Evolutionary conservation across 768 basidiomycete genomes (phyloP).

Genomic region (Pleurotus giganteus): DNA sequence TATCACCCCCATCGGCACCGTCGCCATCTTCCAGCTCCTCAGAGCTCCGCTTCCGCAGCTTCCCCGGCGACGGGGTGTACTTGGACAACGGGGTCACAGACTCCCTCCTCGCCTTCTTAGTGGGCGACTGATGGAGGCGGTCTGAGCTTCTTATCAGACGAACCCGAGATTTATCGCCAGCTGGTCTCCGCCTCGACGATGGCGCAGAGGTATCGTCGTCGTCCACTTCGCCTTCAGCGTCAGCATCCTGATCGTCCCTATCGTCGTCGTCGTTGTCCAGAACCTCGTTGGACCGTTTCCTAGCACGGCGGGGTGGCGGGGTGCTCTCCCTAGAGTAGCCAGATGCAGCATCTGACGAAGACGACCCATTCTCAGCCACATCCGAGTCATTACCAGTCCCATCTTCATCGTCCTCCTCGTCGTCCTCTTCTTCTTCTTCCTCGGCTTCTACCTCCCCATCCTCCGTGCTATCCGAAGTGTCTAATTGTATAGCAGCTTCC

Average conservation of each 20-base stretch:
- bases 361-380: conserved; percentile 12
- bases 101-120: not conserved
- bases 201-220: not conserved
- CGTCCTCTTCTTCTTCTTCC: conserved; percentile 31
- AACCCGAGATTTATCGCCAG: too few species aligned
- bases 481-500: conserved; percentile 19
- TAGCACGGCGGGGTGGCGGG: conserved; percentile 1
- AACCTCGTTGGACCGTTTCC: conserved; percentile 19
- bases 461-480: conserved; percentile 15
- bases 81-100: not conserved
- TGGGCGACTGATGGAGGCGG: not conserved
- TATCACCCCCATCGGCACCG: not conserved
- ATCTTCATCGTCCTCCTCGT: conserved; percentile 14
- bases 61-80: conserved; percentile 11
- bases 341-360: not conserved
- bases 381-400: conserved; percentile 15
- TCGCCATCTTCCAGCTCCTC: conserved; percentile 42
- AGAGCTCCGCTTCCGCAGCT: conserved; percentile 46
- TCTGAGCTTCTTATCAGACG: not conserved
- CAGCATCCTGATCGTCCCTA: conserved; percentile 13
- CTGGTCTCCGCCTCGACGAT: not conserved
- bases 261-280: conserved; percentile 1
- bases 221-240: conserved; percentile 12
- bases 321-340: not conserved
- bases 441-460: conserved; percentile 29